phyloP scores from a whole-genome alignment of 495 filamentous ascomycete genomes.

The Rusavskia elegans region DNA sequence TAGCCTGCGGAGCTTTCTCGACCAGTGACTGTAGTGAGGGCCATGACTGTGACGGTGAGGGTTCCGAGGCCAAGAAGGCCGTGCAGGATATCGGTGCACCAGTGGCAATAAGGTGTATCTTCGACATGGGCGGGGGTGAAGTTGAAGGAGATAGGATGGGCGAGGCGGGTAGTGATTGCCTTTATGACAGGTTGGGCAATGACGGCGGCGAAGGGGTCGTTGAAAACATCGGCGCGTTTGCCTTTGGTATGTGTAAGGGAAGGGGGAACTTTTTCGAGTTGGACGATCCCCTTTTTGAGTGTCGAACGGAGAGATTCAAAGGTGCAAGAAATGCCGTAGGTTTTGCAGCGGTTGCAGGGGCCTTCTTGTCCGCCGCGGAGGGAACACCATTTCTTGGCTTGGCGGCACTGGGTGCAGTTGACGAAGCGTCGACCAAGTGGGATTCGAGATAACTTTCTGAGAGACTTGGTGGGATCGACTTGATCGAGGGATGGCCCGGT shows the following conservation, averaged over 20 bases:
- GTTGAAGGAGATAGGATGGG: conserved; percentile 26
- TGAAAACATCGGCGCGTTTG: no score
- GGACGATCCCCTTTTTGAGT: not conserved
- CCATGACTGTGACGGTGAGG: conserved; percentile 10
- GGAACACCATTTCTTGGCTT: conserved; percentile 4
- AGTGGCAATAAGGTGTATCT: conserved; percentile 20
- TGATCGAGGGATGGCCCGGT: conserved; percentile 11
- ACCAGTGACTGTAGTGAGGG: conserved; percentile 13
- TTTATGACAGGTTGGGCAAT: not conserved
- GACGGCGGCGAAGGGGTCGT: no score
- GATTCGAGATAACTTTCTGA: not conserved
- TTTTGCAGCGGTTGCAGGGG: conserved; percentile 4
- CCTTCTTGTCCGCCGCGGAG: not conserved
- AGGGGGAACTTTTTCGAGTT: not conserved
- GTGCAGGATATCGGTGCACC: conserved; percentile 20
- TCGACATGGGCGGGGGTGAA: not conserved
- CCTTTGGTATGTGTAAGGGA: no score
- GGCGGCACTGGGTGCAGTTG: conserved; percentile 5
- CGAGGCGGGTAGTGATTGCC: conserved; percentile 19
- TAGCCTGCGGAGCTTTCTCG: conserved; percentile 9
- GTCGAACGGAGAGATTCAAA: not conserved
- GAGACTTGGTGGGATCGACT: not conserved
- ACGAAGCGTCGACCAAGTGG: not conserved
- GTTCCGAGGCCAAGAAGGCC: conserved; percentile 22
- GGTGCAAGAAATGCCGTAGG: not conserved